A percentile compares a stretch with the other conserved stretches of the same genome.
phyloP scores from a whole-genome alignment of 192 early-diverging fungal genomes.

The Backusella tuberculispora region DNA sequence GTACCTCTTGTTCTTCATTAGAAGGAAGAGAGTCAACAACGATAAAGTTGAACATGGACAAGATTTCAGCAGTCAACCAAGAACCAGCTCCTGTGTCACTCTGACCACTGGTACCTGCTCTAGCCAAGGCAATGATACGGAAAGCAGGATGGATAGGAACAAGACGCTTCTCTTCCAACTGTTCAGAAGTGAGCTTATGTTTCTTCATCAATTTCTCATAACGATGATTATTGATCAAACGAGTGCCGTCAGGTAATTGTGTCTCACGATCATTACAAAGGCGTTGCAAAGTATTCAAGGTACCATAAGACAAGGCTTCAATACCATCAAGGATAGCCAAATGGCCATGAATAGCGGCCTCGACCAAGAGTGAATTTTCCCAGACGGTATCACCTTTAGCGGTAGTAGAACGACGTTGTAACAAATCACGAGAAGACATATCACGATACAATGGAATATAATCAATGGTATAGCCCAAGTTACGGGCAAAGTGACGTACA shows the following conservation, averaged over 20 bases:
- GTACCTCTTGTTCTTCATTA: slow-evolving; percentile 52
- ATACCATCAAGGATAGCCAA: slow-evolving; percentile 77
- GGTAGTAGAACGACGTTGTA: slow-evolving; percentile 76
- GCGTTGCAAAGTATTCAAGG: slow-evolving; percentile 66
- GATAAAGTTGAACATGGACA: slow-evolving; percentile 74
- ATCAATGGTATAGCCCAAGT: slow-evolving; percentile 62
- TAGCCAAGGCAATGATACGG: slow-evolving; percentile 71
- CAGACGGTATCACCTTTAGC: slow-evolving; percentile 74
- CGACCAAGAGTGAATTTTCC: slow-evolving; percentile 73
- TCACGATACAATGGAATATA: slow-evolving; percentile 77
- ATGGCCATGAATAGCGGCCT: slow-evolving; percentile 73
- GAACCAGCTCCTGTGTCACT: slow-evolving; percentile 52
- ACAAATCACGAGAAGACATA: slow-evolving; percentile 79
- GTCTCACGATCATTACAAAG: slow-evolving; percentile 72
- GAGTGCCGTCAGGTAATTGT: slow-evolving; percentile 67
- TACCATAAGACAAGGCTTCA: slow-evolving; percentile 72
- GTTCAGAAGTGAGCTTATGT: slow-evolving; percentile 48
- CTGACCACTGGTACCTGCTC: slow-evolving; percentile 52
- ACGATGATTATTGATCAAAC: slow-evolving; percentile 54
- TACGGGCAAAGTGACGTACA: slow-evolving; percentile 56
- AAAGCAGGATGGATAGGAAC: slow-evolving; percentile 72
- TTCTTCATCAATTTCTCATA: slow-evolving; percentile 59
- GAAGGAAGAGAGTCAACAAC: slow-evolving; percentile 59
- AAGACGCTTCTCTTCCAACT: slow-evolving; percentile 51
- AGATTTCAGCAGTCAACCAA: slow-evolving; percentile 75